Conservation (phyloP, 768 basidiomycete species). For the Royoungia palumana region DNA sequence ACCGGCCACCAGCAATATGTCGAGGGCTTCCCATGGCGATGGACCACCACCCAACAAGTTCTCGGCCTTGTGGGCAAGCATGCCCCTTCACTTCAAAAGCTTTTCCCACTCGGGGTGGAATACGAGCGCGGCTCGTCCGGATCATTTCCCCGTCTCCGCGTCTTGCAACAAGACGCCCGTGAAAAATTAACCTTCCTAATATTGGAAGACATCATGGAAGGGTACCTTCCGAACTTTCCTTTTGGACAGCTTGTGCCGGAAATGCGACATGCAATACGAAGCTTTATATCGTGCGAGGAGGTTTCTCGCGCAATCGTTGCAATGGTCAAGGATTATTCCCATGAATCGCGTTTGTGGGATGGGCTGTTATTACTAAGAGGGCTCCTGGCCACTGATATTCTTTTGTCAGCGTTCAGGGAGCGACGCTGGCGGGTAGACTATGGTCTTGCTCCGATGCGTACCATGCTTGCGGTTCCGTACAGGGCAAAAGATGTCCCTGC, state of each 20-base stretch:
- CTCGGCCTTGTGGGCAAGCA: slow-evolving; percentile 23
- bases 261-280: slow-evolving; percentile 9
- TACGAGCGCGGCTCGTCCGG: slow-evolving; percentile 10
- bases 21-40: slow-evolving; percentile 33
- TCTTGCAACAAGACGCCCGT: slow-evolving; percentile 14
- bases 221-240: slow-evolving; percentile 11
- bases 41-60: slow-evolving; percentile 33
- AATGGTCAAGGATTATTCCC: slow-evolving; percentile 7
- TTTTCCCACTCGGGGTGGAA: slow-evolving; percentile 16
- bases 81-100: slow-evolving; percentile 6
- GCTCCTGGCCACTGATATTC: slow-evolving; percentile 30
- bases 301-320: neutral
- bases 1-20: slow-evolving; percentile 28
- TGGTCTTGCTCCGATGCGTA: slow-evolving; percentile 32
- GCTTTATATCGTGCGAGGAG: slow-evolving; percentile 22
- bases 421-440: slow-evolving; percentile 41
- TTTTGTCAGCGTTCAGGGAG: slow-evolving; percentile 30
- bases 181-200: slow-evolving; percentile 11
- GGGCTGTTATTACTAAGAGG: slow-evolving; percentile 35
- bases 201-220: slow-evolving; percentile 14
- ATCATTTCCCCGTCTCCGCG: slow-evolving; percentile 24
- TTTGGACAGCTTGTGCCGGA: slow-evolving; percentile 7
- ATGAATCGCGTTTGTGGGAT: slow-evolving; percentile 11
- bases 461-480: slow-evolving; percentile 37
- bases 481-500: slow-evolving; percentile 38